Evolutionary conservation across 1,284 basidiomycete species (phyloP).

Genomic region (Lignosus rhinocerotis): DNA sequence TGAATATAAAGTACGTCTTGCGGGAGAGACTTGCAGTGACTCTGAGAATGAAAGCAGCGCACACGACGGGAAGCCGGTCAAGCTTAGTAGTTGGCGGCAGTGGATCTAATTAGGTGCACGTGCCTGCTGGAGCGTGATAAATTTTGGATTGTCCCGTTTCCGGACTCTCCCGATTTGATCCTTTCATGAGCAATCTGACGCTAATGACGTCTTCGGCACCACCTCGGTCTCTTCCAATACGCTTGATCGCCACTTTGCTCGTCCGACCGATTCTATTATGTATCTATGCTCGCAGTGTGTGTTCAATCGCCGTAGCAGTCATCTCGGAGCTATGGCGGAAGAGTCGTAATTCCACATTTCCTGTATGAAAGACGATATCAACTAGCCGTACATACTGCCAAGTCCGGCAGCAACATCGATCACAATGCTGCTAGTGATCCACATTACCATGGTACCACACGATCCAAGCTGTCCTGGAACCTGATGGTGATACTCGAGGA

Average conservation of each 20-base stretch:
- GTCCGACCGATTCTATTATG: background rate
- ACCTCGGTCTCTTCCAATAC: too few species aligned
- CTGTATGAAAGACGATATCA: too few species aligned
- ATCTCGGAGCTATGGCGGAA: background rate
- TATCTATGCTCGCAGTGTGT: background rate
- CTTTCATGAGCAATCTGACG: background rate
- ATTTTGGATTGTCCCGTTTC: constrained; percentile 1
- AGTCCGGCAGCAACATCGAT: background rate
- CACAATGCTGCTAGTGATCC: too few species aligned
- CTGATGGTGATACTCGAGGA: too few species aligned
- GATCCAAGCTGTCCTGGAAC: too few species aligned
- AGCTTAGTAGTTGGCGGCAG: constrained; percentile 9
- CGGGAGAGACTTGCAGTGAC: constrained; percentile 3
- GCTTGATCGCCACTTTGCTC: too few species aligned
- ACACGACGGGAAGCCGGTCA: constrained; percentile 14
- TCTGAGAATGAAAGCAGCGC: constrained; percentile 12
- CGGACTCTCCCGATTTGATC: constrained; percentile 7
- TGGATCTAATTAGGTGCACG: constrained; percentile 21
- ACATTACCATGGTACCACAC: too few species aligned
- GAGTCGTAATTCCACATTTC: background rate
- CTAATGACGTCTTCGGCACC: constrained; percentile 3
- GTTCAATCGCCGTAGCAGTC: background rate
- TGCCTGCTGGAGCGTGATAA: constrained; percentile 22
- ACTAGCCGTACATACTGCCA: too few species aligned
- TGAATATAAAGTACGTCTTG: constrained; percentile 16